Percentiles rank a stretch among this genome's conserved stretches.
Evolutionary conservation across 2,329 filamentous ascomycete species (phyloP).

Genomic region (Fusarium sp.): DNA sequence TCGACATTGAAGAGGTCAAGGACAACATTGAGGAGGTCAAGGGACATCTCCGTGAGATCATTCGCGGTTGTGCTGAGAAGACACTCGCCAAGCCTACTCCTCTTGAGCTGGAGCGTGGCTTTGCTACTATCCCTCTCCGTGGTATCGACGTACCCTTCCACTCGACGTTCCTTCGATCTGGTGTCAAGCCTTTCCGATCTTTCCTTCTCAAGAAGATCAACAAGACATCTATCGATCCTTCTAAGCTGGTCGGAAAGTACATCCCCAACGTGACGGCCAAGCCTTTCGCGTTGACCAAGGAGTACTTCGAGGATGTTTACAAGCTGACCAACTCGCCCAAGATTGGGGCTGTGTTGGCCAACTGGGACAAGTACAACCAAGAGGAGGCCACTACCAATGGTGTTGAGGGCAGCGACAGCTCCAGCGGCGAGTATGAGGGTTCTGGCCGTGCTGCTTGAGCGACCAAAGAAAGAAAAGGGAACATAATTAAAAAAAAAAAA

Average conservation of each 20-base stretch:
- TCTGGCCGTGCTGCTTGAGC: slow-evolving; percentile 57
- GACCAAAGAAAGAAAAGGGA: neutral
- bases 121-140: slow-evolving; percentile 95
- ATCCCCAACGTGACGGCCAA: slow-evolving; percentile 98
- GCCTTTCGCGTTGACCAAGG: slow-evolving; percentile 95
- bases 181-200: slow-evolving; percentile 98
- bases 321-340: slow-evolving; percentile 86
- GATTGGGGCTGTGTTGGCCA: slow-evolving; percentile 85
- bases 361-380: slow-evolving; percentile 81
- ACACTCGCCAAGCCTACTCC: slow-evolving; percentile 91
- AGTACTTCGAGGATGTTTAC: slow-evolving; percentile 99
- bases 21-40: slow-evolving; percentile 92
- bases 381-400: slow-evolving; percentile 59
- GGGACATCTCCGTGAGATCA: slow-evolving; percentile 89
- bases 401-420: slow-evolving; percentile 55
- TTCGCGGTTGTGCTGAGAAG: slow-evolving; percentile 86
- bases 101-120: slow-evolving; percentile 91
- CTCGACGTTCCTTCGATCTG: slow-evolving; percentile 96
- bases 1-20: slow-evolving; percentile 95
- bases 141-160: slow-evolving; percentile 99
- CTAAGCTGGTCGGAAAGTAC: slow-evolving; percentile 97
- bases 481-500: slow-evolving; percentile 26
- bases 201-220: slow-evolving; percentile 99
- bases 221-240: slow-evolving; percentile 97
- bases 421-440: slow-evolving; percentile 59